These are phyloP conservation scores for Fusarium paranaense DNA, from an alignment of 2,329 filamentous ascomycete species.

Conservation along the genomic window DNA sequence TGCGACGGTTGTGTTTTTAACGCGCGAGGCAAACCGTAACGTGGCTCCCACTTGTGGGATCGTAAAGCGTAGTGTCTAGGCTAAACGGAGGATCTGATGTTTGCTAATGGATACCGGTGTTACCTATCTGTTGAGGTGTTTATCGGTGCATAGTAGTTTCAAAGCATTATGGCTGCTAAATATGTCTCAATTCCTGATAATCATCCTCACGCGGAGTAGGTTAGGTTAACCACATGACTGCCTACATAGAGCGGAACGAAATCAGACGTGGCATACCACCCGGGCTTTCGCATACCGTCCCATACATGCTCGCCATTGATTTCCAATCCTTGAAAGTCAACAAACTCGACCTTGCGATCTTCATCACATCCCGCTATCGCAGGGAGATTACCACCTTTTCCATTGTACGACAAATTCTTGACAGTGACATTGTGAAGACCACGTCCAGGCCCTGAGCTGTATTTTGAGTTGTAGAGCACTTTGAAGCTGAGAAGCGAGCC, in stretches of 20 bases:
- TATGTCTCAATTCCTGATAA: background rate
- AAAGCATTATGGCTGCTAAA: background rate
- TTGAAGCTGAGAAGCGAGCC: background rate
- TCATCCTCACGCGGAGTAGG: background rate
- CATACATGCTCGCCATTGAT: background rate
- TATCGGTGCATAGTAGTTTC: background rate
- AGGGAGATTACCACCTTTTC: background rate
- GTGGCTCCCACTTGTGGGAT: rapidly evolving
- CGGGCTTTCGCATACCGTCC: background rate
- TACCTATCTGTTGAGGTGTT: rapidly evolving
- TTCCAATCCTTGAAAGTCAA: background rate
- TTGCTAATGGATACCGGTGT: rapidly evolving
- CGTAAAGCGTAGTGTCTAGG: background rate
- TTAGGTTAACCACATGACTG: background rate
- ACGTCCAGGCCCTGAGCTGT: background rate
- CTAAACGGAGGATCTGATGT: background rate
- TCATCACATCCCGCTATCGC: background rate
- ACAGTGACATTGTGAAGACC: background rate
- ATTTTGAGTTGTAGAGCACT: background rate
- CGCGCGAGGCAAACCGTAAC: no score
- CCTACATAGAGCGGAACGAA: background rate
- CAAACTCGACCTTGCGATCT: background rate
- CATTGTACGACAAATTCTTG: background rate
- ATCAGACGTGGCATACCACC: background rate
- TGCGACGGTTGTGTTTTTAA: background rate